These are phyloP conservation scores for Lactifluus subvellereus DNA, from an alignment of 768 basidiomycete genomes.

Conservation along the genomic window DNA sequence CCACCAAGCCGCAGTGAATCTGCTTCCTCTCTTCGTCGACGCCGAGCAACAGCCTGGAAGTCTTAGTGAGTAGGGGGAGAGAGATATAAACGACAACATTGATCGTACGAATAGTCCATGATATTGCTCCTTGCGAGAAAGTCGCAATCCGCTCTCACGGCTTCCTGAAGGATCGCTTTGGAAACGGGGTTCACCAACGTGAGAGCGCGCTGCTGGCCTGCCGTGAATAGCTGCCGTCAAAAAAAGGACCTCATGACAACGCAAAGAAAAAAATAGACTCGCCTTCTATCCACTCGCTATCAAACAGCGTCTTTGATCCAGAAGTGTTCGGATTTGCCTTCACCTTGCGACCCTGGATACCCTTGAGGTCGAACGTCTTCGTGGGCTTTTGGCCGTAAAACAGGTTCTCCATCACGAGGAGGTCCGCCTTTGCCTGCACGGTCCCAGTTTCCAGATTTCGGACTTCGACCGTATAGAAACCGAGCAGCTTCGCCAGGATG, in stretches of 20 bases:
- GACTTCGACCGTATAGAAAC: constrained; percentile 76
- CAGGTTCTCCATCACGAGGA: constrained; percentile 82
- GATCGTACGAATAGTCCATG: constrained; percentile 77
- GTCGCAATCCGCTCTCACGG: constrained; percentile 63
- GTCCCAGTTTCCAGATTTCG: constrained; percentile 63
- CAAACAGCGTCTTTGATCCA: constrained; percentile 60
- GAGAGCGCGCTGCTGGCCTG: constrained; percentile 60
- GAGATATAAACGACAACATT: neutral
- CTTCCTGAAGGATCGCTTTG: constrained; percentile 63
- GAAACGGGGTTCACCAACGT: constrained; percentile 68
- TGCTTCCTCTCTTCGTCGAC: constrained; percentile 61
- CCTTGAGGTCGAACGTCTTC: constrained; percentile 78
- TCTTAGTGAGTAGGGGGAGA: neutral
- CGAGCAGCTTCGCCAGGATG: constrained; percentile 70
- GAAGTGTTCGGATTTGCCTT: constrained; percentile 39
- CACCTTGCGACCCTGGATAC: constrained; percentile 71
- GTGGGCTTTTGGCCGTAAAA: constrained; percentile 64
- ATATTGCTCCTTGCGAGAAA: constrained; percentile 72
- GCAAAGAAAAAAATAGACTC: constrained; percentile 8
- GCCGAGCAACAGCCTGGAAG: constrained; percentile 58
- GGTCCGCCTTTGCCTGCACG: constrained; percentile 62
- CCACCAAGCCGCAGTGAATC: constrained; percentile 74
- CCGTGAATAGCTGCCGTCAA: neutral
- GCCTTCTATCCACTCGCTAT: constrained; percentile 83
- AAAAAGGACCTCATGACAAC: neutral